Conservation (phyloP, 2,329 filamentous ascomycete genomes). For the Aspergillus piperis region DNA sequence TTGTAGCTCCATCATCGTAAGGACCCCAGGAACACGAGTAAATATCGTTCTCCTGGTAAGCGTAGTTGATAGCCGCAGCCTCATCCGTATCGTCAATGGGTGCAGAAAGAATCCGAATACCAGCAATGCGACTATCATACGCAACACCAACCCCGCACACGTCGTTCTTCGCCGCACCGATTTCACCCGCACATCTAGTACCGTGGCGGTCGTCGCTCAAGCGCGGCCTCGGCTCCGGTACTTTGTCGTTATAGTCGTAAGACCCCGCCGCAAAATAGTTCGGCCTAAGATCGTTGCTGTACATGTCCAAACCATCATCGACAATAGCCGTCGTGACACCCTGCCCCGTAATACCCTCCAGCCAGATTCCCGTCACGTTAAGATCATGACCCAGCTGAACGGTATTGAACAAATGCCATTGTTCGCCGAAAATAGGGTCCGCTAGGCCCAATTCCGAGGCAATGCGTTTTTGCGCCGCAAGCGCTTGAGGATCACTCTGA, state of each 20-base stretch:
- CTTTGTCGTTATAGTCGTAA: constrained; percentile 92
- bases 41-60: constrained; percentile 87
- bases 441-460: constrained; percentile 69
- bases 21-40: constrained; percentile 99
- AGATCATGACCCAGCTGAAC: constrained; percentile 82
- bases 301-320: constrained; percentile 94
- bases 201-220: constrained; percentile 85
- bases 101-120: constrained; percentile 88
- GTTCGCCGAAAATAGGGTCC: constrained; percentile 89
- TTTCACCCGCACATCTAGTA: constrained; percentile 91
- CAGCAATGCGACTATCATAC: constrained; percentile 86
- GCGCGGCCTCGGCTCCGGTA: constrained; percentile 75
- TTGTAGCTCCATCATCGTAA: constrained; percentile 86
- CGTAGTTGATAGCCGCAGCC: constrained; percentile 88
- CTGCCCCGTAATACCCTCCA: constrained; percentile 84
- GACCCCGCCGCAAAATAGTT: constrained; percentile 95
- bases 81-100: constrained; percentile 91
- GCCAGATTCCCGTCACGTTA: constrained; percentile 93
- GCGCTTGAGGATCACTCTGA: constrained; percentile 47
- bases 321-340: constrained; percentile 91
- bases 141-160: constrained; percentile 95
- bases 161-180: constrained; percentile 87
- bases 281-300: constrained; percentile 85
- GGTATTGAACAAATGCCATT: constrained; percentile 94
- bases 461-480: constrained; percentile 61